Conservation (phyloP, 805 yeast genomes). For the Kurtzmaniella fragi region DNA sequence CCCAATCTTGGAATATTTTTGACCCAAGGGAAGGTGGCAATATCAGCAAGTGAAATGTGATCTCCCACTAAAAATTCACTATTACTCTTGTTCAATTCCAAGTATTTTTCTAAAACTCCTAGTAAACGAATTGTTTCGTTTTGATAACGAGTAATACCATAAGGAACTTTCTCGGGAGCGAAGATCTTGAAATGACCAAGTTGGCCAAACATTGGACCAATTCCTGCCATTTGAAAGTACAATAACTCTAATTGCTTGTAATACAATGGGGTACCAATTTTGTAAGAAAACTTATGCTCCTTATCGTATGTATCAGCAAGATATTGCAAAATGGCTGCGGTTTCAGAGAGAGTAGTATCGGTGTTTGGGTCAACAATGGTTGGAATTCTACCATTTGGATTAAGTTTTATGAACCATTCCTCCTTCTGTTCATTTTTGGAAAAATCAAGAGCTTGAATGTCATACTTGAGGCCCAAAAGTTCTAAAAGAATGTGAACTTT, state of each 20-base stretch:
- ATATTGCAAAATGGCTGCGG: constrained; percentile 58
- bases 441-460: constrained; percentile 39
- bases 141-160: constrained; percentile 45
- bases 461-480: constrained; percentile 37
- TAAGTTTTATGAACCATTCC: constrained; percentile 51
- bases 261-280: constrained; percentile 34
- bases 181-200: constrained; percentile 41
- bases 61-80: constrained; percentile 51
- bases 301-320: constrained; percentile 57
- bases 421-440: constrained; percentile 44
- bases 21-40: constrained; percentile 46
- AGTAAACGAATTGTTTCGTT: constrained; percentile 50
- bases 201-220: constrained; percentile 65
- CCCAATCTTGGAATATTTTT: constrained; percentile 7
- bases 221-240: constrained; percentile 52
- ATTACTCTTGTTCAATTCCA: constrained; percentile 43
- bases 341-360: constrained; percentile 49
- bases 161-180: constrained; percentile 50
- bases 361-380: constrained; percentile 38
- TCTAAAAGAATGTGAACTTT: constrained; percentile 39
- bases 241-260: constrained; percentile 51
- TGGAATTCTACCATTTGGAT: constrained; percentile 65
- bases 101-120: constrained; percentile 49
- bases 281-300: constrained; percentile 42
- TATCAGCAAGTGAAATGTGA: constrained; percentile 56